phyloP scores from a whole-genome alignment of 192 early-diverging fungal genomes.

The Backusella mclennaniae region DNA sequence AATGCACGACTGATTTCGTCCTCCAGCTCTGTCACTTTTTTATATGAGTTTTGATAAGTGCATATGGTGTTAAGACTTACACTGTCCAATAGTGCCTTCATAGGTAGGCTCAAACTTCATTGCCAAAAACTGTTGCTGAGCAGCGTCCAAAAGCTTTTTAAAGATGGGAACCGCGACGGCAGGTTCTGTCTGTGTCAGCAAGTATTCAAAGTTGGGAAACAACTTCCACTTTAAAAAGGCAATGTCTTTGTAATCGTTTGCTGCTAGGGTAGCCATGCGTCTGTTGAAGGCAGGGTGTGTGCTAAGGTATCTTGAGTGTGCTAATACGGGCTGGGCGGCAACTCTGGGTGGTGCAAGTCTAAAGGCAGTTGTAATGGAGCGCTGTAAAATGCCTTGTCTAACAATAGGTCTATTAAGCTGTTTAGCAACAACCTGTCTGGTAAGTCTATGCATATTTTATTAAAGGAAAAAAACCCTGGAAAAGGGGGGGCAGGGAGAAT shows the following conservation, averaged over 20 bases:
- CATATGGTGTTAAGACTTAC: slow-evolving; percentile 18
- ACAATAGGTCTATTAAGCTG: not conserved
- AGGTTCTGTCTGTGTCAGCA: slow-evolving; percentile 34
- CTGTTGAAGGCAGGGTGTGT: not conserved
- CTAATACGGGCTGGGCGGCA: too few species aligned
- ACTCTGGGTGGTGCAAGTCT: not conserved
- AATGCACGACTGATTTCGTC: slow-evolving; percentile 45
- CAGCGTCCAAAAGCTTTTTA: slow-evolving; percentile 34
- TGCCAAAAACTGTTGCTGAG: slow-evolving; percentile 42
- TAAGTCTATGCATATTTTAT: slow-evolving; percentile 9
- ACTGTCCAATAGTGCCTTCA: slow-evolving; percentile 52
- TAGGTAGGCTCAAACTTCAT: slow-evolving; percentile 48
- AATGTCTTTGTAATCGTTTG: slow-evolving; percentile 5
- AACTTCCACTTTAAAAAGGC: slow-evolving; percentile 45
- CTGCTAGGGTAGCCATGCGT: not conserved
- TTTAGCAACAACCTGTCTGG: not conserved
- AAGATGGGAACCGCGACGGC: slow-evolving; percentile 45
- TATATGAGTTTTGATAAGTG: not conserved
- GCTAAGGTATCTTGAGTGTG: not conserved
- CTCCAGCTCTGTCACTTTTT: slow-evolving; percentile 46
- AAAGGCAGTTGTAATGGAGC: not conserved
- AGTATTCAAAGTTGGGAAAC: slow-evolving; percentile 51
- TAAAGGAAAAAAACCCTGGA: not conserved
- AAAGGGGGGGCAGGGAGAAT: not conserved
- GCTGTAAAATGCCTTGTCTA: not conserved